These are phyloP conservation scores for Gossypium anomalum DNA, from an alignment of 345 rosid genomes.

Conservation along the genomic window DNA sequence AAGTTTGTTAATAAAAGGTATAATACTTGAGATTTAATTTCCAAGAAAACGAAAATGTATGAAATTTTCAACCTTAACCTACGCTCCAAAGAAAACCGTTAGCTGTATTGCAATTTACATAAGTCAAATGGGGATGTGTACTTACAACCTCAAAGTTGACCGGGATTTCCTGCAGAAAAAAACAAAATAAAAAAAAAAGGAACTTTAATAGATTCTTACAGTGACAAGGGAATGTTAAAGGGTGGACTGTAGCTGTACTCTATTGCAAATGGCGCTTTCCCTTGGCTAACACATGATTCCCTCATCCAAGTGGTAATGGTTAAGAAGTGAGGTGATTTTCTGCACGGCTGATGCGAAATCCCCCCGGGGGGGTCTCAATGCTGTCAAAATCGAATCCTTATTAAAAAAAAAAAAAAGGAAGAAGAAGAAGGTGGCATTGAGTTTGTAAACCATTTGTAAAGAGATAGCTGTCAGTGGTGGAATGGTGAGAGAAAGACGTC, in stretches of 20 bases:
- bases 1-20: neutral
- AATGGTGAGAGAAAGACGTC: neutral
- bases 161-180: neutral
- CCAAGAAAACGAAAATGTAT: neutral
- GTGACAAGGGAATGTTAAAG: slow-evolving; percentile 3
- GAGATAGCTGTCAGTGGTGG: neutral
- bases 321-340: neutral
- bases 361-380: neutral
- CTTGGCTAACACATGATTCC: slow-evolving; percentile 7
- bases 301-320: neutral
- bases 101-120: neutral
- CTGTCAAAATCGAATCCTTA: slow-evolving; percentile 6
- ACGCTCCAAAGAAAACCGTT: neutral
- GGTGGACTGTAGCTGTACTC: slow-evolving; percentile 10
- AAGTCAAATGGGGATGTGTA: neutral
- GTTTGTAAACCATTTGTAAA: neutral
- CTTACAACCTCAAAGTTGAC: slow-evolving; percentile 9
- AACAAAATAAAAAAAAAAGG: neutral
- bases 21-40: neutral
- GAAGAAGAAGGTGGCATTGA: neutral
- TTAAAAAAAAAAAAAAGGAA: neutral
- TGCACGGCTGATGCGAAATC: slow-evolving; percentile 1
- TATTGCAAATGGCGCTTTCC: slow-evolving; percentile 14
- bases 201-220: slow-evolving; percentile 8
- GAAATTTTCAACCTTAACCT: neutral